Percentiles rank a stretch among this genome's conserved stretches.
Conservation (phyloP, 371 early-diverging fungal genomes). For the Mortierella sp. region DNA sequence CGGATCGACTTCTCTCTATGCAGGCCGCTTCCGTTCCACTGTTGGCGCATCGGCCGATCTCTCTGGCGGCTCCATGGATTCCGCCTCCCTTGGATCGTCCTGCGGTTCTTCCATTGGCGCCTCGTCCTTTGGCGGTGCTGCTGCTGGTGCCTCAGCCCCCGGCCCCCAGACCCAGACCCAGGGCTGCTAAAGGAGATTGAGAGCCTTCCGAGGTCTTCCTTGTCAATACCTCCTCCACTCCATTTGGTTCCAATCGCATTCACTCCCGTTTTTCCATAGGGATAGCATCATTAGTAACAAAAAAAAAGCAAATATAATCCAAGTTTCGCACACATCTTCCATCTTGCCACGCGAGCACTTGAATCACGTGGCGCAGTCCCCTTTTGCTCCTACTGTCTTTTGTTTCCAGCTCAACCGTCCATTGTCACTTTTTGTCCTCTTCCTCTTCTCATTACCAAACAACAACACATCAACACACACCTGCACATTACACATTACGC, state of each 20-base stretch:
- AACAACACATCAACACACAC: not conserved
- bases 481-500: not conserved
- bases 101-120: not conserved
- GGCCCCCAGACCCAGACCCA: not conserved
- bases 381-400: no score
- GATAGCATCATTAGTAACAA: not conserved
- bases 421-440: no score
- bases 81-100: not conserved
- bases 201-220: not conserved
- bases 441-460: not conserved
- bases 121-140: not conserved
- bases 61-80: not conserved
- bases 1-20: not conserved
- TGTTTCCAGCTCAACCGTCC: no score
- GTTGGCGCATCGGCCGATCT: not conserved
- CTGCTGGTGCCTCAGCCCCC: not conserved
- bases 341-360: no score
- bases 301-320: not conserved
- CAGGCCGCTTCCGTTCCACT: not conserved
- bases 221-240: not conserved
- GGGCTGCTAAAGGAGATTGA: not conserved
- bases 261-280: not conserved
- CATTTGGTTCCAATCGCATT: not conserved
- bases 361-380: no score
- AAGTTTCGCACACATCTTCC: no score